Evolutionary conservation across 2,329 filamentous ascomycete genomes (phyloP).

Genomic region (Botrytis fabae): DNA sequence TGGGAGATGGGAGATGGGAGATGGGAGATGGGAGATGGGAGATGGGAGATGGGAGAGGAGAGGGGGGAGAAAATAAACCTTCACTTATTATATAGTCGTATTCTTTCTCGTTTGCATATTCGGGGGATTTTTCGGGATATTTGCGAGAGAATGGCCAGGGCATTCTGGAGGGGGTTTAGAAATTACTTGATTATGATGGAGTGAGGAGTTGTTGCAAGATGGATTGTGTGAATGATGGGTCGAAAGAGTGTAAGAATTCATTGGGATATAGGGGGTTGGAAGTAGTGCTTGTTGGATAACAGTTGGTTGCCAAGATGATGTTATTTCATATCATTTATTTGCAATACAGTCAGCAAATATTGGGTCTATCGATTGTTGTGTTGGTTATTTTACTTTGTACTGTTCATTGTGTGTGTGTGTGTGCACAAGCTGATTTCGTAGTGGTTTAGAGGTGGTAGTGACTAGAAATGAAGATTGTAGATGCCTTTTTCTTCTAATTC

Average conservation of each 20-base stretch:
- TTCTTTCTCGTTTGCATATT: neutral
- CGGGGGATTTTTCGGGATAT: neutral
- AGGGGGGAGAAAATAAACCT: neutral
- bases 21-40: neutral
- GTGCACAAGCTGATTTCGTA: neutral
- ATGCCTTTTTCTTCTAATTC: no score
- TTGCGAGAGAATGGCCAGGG: neutral
- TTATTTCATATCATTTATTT: neutral
- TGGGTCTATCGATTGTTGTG: neutral
- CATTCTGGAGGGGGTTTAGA: neutral
- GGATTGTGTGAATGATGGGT: neutral
- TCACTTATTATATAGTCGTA: slow-evolving; percentile 1
- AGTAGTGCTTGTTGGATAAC: neutral
- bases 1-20: neutral
- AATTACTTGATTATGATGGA: rapidly evolving
- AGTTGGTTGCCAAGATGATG: neutral
- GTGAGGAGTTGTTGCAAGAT: neutral
- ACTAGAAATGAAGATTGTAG: no score
- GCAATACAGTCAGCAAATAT: neutral
- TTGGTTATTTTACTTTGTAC: neutral
- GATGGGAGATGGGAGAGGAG: neutral
- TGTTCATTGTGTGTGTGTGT: neutral
- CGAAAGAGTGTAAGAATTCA: neutral
- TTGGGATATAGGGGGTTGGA: neutral
- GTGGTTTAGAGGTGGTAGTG: neutral